Percentiles rank a stretch among this genome's conserved stretches.
These are phyloP conservation scores for Termitomyces sp. DNA, from an alignment of 768 basidiomycete genomes.

Conservation along the genomic window DNA sequence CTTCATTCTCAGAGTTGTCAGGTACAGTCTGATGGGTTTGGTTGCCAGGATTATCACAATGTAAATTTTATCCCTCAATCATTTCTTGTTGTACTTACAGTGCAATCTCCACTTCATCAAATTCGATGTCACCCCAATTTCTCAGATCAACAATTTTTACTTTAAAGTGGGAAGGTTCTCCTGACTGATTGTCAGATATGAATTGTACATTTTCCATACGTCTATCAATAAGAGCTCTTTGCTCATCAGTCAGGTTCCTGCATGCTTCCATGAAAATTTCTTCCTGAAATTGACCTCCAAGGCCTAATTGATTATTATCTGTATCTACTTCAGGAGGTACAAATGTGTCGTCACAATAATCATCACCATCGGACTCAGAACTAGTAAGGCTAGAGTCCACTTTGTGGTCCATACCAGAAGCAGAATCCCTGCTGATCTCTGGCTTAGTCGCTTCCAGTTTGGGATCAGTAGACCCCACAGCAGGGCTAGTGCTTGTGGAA, in stretches of 20 bases:
- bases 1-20: too few relatives aligned
- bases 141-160: background rate
- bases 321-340: background rate
- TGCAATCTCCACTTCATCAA: background rate
- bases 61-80: too few relatives aligned
- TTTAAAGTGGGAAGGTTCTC: background rate
- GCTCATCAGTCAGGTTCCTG: background rate
- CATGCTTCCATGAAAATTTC: background rate
- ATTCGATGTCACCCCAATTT: background rate
- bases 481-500: too few relatives aligned
- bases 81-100: too few relatives aligned
- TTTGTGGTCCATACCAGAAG: too few relatives aligned
- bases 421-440: too few relatives aligned
- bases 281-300: background rate
- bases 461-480: too few relatives aligned
- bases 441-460: too few relatives aligned
- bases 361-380: background rate
- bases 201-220: background rate
- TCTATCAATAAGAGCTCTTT: background rate
- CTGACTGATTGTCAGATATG: background rate
- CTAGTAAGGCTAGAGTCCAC: background rate
- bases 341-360: background rate
- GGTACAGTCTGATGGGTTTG: too few relatives aligned
- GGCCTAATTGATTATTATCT: background rate
- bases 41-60: too few relatives aligned